A percentile compares a stretch with the other conserved stretches of the same genome.
These are phyloP conservation scores for Pythium biforme DNA, from an alignment of 352 stramenopile species.

Conservation along the genomic window DNA sequence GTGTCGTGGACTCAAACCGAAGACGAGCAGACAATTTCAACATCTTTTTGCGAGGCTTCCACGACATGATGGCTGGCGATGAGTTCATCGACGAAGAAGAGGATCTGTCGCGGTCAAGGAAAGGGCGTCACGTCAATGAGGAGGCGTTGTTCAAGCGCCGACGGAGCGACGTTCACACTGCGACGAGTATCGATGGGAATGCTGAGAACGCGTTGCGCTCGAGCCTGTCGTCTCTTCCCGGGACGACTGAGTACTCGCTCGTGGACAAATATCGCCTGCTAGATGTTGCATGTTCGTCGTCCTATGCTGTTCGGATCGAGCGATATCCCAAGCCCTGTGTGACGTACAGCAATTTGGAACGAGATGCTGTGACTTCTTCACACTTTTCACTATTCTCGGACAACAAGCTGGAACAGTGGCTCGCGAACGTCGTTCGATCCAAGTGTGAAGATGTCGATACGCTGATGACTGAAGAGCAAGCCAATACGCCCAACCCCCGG, in stretches of 20 bases:
- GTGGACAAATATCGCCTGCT: slow-evolving; percentile 70
- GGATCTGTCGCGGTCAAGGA: slow-evolving; percentile 24
- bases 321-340: slow-evolving; percentile 71
- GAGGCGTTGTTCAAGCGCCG: slow-evolving; percentile 67
- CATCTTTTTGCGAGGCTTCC: slow-evolving; percentile 75
- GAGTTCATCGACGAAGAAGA: slow-evolving; percentile 42
- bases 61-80: slow-evolving; percentile 78
- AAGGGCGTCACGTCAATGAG: slow-evolving; percentile 34
- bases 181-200: slow-evolving; percentile 37
- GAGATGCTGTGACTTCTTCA: slow-evolving; percentile 24
- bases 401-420: slow-evolving; percentile 74
- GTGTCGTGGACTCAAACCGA: slow-evolving; percentile 52
- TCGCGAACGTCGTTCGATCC: slow-evolving; percentile 51
- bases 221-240: slow-evolving; percentile 59
- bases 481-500: slow-evolving; percentile 43
- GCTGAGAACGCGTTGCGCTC: slow-evolving; percentile 44
- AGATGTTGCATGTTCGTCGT: slow-evolving; percentile 67
- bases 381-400: slow-evolving; percentile 63
- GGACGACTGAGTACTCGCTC: slow-evolving; percentile 54
- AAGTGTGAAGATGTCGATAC: slow-evolving; percentile 51
- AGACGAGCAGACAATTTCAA: slow-evolving; percentile 77
- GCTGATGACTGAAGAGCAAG: slow-evolving; percentile 52
- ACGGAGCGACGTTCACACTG: slow-evolving; percentile 36
- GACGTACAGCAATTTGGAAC: slow-evolving; percentile 70
- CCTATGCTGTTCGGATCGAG: slow-evolving; percentile 77